Percentiles rank a stretch among this genome's conserved stretches.
Conservation (phyloP, 352 stramenopile genomes). For the Phytopythium boreale region DNA sequence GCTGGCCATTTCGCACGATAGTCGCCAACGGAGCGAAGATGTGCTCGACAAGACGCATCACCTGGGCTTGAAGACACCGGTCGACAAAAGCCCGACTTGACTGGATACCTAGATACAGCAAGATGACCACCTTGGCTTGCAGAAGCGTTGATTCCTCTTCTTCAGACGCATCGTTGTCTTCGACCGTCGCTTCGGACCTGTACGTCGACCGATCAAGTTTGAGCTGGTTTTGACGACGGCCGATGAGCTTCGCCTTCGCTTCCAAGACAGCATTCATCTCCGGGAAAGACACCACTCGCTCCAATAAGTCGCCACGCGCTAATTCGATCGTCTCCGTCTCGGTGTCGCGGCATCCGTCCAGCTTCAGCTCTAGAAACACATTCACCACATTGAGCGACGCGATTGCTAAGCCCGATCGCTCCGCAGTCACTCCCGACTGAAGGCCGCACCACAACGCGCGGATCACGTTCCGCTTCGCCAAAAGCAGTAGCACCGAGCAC, state of each 20-base stretch:
- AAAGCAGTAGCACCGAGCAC: slow-evolving; percentile 29
- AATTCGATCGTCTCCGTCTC: slow-evolving; percentile 28
- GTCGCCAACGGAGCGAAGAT: slow-evolving; percentile 21
- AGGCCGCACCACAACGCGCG: slow-evolving; percentile 42
- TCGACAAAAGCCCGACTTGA: slow-evolving; percentile 36
- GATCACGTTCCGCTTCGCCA: slow-evolving; percentile 35
- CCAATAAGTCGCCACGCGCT: slow-evolving; percentile 32
- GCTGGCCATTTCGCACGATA: not conserved
- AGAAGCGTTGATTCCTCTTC: slow-evolving; percentile 21
- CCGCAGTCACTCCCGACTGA: slow-evolving; percentile 7
- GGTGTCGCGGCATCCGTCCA: slow-evolving; percentile 19
- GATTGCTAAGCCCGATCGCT: slow-evolving; percentile 29
- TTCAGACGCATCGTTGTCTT: not conserved
- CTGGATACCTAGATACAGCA: slow-evolving; percentile 58
- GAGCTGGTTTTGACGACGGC: not conserved
- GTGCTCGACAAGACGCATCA: slow-evolving; percentile 31
- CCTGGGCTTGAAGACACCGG: slow-evolving; percentile 30
- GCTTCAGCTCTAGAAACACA: slow-evolving; percentile 47
- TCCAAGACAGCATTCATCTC: slow-evolving; percentile 30
- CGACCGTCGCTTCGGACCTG: not conserved
- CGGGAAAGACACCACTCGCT: slow-evolving; percentile 28
- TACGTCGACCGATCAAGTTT: not conserved
- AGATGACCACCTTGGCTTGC: slow-evolving; percentile 61
- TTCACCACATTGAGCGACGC: slow-evolving; percentile 70
- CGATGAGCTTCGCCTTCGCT: not conserved